phyloP scores from a whole-genome alignment of 768 basidiomycete species.

The Pulveroboletus ravenelii region DNA sequence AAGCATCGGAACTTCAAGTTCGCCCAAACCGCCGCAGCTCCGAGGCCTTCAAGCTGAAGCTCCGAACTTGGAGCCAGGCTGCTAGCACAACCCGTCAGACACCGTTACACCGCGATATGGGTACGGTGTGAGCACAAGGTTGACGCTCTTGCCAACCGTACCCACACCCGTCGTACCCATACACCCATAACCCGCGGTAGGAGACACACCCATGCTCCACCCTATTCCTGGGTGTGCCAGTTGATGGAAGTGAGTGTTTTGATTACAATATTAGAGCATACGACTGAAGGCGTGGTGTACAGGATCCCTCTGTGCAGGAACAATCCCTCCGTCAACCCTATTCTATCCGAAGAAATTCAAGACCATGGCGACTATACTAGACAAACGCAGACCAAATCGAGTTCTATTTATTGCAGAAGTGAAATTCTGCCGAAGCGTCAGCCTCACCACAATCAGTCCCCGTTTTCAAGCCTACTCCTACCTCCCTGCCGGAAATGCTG shows the following conservation, averaged over 20 bases:
- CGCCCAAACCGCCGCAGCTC: no score
- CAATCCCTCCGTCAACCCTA: constrained; percentile 16
- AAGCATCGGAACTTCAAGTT: no score
- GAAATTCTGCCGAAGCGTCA: not conserved
- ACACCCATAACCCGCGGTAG: no score
- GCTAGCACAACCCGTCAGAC: no score
- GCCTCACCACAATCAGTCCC: not conserved
- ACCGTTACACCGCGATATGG: no score
- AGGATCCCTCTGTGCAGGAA: constrained; percentile 26
- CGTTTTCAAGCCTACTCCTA: not conserved
- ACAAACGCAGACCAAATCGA: constrained; percentile 25
- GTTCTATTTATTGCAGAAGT: constrained; percentile 3
- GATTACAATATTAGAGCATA: not conserved
- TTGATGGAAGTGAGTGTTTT: constrained; percentile 17
- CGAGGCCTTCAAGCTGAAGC: no score
- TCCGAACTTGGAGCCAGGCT: no score
- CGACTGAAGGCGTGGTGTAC: not conserved
- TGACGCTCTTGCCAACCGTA: no score
- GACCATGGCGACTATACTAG: constrained; percentile 14
- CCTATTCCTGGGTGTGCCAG: constrained; percentile 45
- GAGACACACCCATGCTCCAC: no score
- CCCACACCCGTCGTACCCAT: no score
- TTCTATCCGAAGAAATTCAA: constrained; percentile 16
- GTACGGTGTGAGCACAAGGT: no score
- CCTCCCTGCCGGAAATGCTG: constrained; percentile 4